Evolutionary conservation across 2,329 filamentous ascomycete genomes (phyloP).

Genomic region (Biscogniauxia sp.): DNA sequence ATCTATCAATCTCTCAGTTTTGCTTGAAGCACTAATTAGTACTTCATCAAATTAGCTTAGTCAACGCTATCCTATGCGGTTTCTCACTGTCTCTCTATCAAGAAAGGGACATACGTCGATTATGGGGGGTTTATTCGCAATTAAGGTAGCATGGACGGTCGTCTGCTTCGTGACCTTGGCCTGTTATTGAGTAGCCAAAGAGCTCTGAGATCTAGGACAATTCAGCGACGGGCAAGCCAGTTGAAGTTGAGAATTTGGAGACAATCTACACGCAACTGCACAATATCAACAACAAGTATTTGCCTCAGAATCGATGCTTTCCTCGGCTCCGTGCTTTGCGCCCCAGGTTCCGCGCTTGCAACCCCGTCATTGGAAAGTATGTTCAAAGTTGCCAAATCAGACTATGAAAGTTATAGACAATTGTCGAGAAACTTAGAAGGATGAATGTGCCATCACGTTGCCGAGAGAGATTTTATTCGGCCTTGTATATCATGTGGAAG

Average conservation of each 20-base stretch:
- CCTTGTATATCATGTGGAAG: not conserved
- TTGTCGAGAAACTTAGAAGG: not conserved
- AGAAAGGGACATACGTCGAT: not conserved
- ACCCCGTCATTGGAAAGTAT: not conserved
- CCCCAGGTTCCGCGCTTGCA: not conserved
- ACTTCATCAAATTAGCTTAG: too few relatives aligned
- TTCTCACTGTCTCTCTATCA: too few relatives aligned
- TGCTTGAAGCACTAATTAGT: too few relatives aligned
- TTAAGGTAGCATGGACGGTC: not conserved
- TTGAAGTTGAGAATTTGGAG: not conserved
- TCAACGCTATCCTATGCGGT: too few relatives aligned
- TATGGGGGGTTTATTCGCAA: not conserved
- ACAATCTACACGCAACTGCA: not conserved
- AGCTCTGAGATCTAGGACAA: constrained; percentile 1
- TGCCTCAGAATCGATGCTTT: not conserved
- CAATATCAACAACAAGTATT: not conserved
- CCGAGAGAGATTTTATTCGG: not conserved
- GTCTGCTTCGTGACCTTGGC: not conserved
- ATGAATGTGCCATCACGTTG: not conserved
- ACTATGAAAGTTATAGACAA: not conserved
- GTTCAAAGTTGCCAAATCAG: not conserved
- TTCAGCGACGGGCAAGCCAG: not conserved
- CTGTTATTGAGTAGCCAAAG: not conserved
- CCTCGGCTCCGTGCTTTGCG: not conserved
- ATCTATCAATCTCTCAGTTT: too few relatives aligned